These are phyloP conservation scores for Fusarium bactridioides DNA, from an alignment of 2,329 filamentous ascomycete genomes.

Conservation along the genomic window DNA sequence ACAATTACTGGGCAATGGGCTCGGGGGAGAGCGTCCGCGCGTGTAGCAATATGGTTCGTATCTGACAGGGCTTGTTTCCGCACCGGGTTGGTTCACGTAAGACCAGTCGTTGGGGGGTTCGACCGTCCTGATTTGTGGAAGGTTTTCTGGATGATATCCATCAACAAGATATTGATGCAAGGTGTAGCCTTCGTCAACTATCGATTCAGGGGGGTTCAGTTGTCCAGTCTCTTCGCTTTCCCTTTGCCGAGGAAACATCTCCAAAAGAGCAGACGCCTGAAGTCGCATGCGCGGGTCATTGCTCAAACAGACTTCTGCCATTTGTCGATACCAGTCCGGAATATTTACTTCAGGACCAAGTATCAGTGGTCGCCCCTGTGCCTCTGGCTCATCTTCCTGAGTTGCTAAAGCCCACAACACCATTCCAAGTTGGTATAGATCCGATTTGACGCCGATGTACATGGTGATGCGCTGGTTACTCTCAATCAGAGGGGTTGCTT, in stretches of 20 bases:
- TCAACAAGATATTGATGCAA: conserved; percentile 51
- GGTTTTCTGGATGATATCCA: conserved; percentile 45
- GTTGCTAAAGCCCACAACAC: conserved; percentile 91
- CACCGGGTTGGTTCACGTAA: conserved; percentile 50
- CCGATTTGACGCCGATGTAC: conserved; percentile 98
- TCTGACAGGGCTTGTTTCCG: conserved; percentile 46
- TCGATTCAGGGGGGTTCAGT: conserved; percentile 46
- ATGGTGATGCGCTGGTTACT: conserved; percentile 91
- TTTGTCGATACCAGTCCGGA: conserved; percentile 79
- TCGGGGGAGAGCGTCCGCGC: conserved; percentile 63
- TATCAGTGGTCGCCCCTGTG: conserved; percentile 73
- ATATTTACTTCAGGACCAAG: conserved; percentile 67
- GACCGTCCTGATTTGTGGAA: conserved; percentile 50
- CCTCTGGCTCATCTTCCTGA: conserved; percentile 89
- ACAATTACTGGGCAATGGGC: conserved; percentile 56
- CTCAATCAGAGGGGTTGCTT: conserved; percentile 84
- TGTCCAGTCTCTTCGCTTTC: conserved; percentile 18
- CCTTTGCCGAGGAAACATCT: conserved; percentile 65
- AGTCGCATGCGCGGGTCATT: conserved; percentile 75
- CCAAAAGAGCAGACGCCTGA: conserved; percentile 76
- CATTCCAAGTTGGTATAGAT: conserved; percentile 96
- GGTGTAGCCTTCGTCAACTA: conserved; percentile 51
- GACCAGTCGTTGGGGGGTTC: conserved; percentile 56
- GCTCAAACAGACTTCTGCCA: conserved; percentile 80
- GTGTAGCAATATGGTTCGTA: conserved; percentile 57